phyloP scores from a whole-genome alignment of 441 rosid genomes.

The Gossypium gossypioides region DNA sequence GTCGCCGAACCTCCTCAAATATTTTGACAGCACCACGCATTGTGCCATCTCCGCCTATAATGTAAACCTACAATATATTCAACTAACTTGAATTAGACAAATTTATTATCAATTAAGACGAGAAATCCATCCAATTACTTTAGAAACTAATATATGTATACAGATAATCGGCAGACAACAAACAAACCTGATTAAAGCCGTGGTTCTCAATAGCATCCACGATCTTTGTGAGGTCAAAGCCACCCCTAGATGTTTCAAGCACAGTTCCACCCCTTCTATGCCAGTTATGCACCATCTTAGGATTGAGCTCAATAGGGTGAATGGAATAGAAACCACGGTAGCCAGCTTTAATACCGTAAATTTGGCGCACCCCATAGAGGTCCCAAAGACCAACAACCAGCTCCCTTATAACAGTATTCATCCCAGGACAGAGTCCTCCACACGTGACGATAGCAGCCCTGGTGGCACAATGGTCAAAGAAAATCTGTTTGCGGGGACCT shows the following conservation, averaged over 20 bases:
- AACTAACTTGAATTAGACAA: background rate
- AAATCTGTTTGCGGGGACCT: conserved; percentile 53
- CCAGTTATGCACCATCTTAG: conserved; percentile 56
- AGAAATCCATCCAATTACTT: background rate
- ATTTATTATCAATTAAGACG: background rate
- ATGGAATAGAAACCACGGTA: conserved; percentile 73
- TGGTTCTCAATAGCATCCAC: conserved; percentile 53
- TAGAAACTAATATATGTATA: background rate
- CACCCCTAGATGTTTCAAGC: conserved; percentile 77
- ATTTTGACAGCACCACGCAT: conserved; percentile 77
- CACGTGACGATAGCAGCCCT: conserved; percentile 76
- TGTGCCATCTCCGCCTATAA: conserved; percentile 79
- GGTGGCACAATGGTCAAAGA: conserved; percentile 33
- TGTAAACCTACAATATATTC: conserved; percentile 38
- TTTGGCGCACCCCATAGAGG: conserved; percentile 57
- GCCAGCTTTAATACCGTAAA: conserved; percentile 64
- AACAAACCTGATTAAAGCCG: conserved; percentile 54
- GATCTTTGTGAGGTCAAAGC: conserved; percentile 55
- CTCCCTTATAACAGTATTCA: conserved; percentile 81
- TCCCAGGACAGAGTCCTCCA: conserved; percentile 87
- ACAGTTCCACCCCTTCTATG: conserved; percentile 70
- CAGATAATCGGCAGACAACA: background rate
- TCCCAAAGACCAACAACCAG: conserved; percentile 80
- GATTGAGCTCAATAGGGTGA: conserved; percentile 41
- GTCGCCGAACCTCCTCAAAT: conserved; percentile 36